Evolutionary conservation across 768 basidiomycete species (phyloP).

Genomic region (Udeniomyces megalosporus): DNA sequence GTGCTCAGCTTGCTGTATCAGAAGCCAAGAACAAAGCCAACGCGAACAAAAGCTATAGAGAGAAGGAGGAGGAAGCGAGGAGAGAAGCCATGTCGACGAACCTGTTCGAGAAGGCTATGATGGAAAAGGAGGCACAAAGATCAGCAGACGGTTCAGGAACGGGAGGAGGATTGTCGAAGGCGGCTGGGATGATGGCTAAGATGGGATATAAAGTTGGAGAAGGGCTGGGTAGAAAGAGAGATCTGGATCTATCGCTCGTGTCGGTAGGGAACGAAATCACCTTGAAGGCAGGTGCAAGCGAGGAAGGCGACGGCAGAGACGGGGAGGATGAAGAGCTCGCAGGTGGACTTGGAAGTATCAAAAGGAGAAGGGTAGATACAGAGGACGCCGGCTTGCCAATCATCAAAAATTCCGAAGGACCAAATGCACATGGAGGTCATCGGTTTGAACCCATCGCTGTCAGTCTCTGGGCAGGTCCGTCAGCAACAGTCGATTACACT

Average conservation of each 20-base stretch:
- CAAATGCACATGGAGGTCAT: constrained; percentile 26
- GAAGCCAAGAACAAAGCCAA: constrained; percentile 53
- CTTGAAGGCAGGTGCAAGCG: not conserved
- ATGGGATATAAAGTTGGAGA: constrained; percentile 84
- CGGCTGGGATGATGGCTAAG: constrained; percentile 77
- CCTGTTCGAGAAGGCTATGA: constrained; percentile 62
- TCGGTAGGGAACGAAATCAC: too few species aligned
- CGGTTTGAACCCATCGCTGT: constrained; percentile 54
- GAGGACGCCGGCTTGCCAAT: too few species aligned
- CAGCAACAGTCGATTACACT: too few species aligned
- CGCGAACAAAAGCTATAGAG: constrained; percentile 37
- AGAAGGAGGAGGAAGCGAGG: constrained; percentile 51
- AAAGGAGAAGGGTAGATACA: constrained; percentile 2
- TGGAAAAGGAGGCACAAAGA: constrained; percentile 33
- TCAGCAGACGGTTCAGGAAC: not conserved
- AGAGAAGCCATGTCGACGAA: constrained; percentile 57
- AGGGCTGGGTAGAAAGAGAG: constrained; percentile 18
- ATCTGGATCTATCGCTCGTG: too few species aligned
- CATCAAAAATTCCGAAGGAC: not conserved
- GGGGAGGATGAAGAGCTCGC: not conserved
- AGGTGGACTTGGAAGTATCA: constrained; percentile 2
- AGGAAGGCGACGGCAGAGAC: not conserved
- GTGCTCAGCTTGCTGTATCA: constrained; percentile 44
- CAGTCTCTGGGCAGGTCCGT: constrained; percentile 66
- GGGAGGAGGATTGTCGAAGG: constrained; percentile 41